Evolutionary conservation across 768 basidiomycete genomes (phyloP), one percentile per base, ranked within the genome.

Genomic region (Leucosporidium creatinivorum): DNA sequence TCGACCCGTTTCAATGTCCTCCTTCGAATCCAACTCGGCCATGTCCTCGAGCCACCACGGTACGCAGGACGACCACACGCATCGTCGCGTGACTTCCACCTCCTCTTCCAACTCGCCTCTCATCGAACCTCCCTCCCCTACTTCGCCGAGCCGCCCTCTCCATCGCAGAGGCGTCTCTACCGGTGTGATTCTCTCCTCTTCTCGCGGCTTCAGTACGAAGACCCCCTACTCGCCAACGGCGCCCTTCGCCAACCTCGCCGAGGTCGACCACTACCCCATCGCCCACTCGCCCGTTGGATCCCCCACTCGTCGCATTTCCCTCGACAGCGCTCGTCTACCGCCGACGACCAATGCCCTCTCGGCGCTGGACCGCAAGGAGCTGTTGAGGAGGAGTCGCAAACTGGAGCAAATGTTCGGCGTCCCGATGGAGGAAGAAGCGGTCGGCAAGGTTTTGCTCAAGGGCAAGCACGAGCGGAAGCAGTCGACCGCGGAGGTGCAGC

Each of bases 301-400:
- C 47, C 62, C 49, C 5, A 28, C 15, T 8, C 61, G 9, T 52
- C 50, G n/a, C 25, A 36, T 6, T 3, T 25, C 49, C 17, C 65
- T 62, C 62, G 51, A 63, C 30, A 28, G 39, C 50, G 4, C 21
- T 25, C n/a, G 31, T 54, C 31, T 58, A 2, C 65, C 67, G 47
- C 28, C 66, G 15, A 61, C 66, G 26, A 49, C 51, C 26, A 65
- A 73, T 31, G 57, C 50, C 15, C 58, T 73, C 33, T 50, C 58
- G 10, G n/a, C 49, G 7, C 17, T 36, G 17, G 60, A 70, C 30
- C 62, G 61, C 44, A 58, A 67, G 19, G 67, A 58, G 23, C 59
- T 68, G 21, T 66, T 73, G 1, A 17, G 57, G 54, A 18, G 67
- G 49, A 68, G 56, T 49, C 70, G 69, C 57, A 73, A 73, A 58